These are phyloP conservation scores for Starmerella stigmatis DNA, from an alignment of 805 yeast species.

Conservation along the genomic window DNA sequence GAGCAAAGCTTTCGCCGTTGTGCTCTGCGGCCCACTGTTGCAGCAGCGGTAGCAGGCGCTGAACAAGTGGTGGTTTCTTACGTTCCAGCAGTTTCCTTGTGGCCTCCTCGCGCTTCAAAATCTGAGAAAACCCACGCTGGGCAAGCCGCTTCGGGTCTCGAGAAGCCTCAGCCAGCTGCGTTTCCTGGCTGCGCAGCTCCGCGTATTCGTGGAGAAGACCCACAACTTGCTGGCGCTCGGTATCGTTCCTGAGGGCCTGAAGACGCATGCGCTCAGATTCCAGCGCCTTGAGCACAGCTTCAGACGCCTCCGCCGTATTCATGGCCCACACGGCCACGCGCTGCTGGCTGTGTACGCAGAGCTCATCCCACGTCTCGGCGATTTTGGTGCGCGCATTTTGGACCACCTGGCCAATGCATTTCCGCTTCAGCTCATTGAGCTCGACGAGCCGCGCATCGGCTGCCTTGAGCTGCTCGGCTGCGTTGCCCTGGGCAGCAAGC, in stretches of 20 bases:
- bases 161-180: slow-evolving; percentile 53
- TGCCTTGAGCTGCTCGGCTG: not conserved
- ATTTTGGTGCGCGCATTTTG: not conserved
- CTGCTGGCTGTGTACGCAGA: slow-evolving; percentile 3
- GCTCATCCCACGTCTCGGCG: slow-evolving; percentile 9
- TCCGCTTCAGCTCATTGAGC: slow-evolving; percentile 4
- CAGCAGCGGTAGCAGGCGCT: slow-evolving; percentile 41
- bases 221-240: slow-evolving; percentile 4
- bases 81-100: slow-evolving; percentile 56
- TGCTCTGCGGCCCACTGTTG: slow-evolving; percentile 33
- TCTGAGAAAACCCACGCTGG: slow-evolving; percentile 17
- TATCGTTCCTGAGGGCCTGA: slow-evolving; percentile 35
- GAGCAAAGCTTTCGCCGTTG: slow-evolving; percentile 40
- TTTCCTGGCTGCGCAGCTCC: slow-evolving; percentile 38
- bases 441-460: slow-evolving; percentile 1
- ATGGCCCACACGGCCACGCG: not conserved
- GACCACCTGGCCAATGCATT: slow-evolving; percentile 3
- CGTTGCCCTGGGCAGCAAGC: not conserved
- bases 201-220: not conserved
- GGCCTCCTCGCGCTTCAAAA: slow-evolving; percentile 64
- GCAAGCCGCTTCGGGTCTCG: slow-evolving; percentile 60
- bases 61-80: slow-evolving; percentile 54
- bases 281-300: slow-evolving; percentile 34
- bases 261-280: slow-evolving; percentile 51
- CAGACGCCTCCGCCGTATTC: not conserved